phyloP scores from a whole-genome alignment of 1,284 basidiomycete genomes.

The Microstroma glucosiphilum region DNA sequence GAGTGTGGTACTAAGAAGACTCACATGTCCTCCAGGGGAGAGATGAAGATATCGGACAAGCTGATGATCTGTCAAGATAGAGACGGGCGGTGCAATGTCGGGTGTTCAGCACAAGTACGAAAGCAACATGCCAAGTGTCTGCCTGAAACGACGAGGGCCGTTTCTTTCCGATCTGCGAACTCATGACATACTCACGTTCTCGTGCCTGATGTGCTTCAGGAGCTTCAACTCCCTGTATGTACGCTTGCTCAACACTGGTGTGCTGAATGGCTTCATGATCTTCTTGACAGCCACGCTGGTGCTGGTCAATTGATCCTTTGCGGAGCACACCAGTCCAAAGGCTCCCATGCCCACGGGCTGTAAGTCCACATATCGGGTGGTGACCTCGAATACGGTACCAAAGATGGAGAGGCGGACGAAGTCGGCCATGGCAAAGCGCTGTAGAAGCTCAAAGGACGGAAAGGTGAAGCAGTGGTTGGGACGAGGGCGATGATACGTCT shows the following conservation, averaged over 20 bases:
- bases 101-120: not conserved
- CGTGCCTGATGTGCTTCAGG: slow-evolving; percentile 96
- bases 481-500: no score
- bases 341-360: slow-evolving; percentile 99
- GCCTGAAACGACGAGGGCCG: no score
- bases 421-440: slow-evolving; percentile 51
- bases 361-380: slow-evolving; percentile 85
- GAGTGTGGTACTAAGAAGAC: not conserved
- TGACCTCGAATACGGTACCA: slow-evolving; percentile 85
- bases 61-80: slow-evolving; percentile 76
- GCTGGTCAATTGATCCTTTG: slow-evolving; percentile 92
- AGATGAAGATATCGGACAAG: slow-evolving; percentile 97
- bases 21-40: slow-evolving; percentile 75
- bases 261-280: slow-evolving; percentile 97
- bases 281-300: slow-evolving; percentile 96
- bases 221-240: slow-evolving; percentile 98
- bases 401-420: slow-evolving; percentile 99
- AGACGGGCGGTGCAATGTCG: not conserved
- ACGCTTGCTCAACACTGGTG: slow-evolving; percentile 92
- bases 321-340: slow-evolving; percentile 62
- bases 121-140: no score
- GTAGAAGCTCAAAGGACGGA: no score
- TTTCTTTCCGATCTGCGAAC: no score
- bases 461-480: no score
- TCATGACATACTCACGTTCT: slow-evolving; percentile 64